phyloP scores from a whole-genome alignment of 2,329 filamentous ascomycete species.

The Ramularia endophylla region DNA sequence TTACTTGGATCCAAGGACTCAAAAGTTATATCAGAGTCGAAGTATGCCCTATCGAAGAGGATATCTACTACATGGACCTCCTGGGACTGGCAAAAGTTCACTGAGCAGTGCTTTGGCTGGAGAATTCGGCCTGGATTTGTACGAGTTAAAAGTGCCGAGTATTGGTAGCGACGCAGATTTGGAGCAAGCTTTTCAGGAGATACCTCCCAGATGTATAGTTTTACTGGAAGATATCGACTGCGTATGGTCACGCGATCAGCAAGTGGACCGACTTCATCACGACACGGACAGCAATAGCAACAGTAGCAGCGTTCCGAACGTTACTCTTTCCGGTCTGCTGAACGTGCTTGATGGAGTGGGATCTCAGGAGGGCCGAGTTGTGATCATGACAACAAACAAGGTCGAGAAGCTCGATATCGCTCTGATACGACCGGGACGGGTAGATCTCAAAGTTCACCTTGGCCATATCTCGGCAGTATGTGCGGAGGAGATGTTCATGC shows the following conservation, averaged over 20 bases:
- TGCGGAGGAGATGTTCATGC: constrained; percentile 20
- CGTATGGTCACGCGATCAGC: constrained; percentile 22
- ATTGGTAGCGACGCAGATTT: constrained; percentile 56
- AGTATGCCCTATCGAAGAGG: constrained; percentile 79
- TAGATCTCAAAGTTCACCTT: constrained; percentile 43
- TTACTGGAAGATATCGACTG: constrained; percentile 41
- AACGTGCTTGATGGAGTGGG: constrained; percentile 77
- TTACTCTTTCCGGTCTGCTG: constrained; percentile 60
- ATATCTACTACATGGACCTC: constrained; percentile 69
- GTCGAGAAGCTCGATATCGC: constrained; percentile 66
- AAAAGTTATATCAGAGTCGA: constrained; percentile 71
- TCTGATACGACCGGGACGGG: constrained; percentile 63
- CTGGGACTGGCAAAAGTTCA: constrained; percentile 24
- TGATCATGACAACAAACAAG: constrained; percentile 75
- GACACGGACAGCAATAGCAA: constrained; percentile 15
- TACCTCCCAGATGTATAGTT: constrained; percentile 38
- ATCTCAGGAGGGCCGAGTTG: constrained; percentile 66
- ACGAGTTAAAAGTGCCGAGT: constrained; percentile 36
- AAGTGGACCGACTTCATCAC: constrained; percentile 22
- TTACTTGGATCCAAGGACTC: constrained; percentile 63
- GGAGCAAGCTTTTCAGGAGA: constrained; percentile 33
- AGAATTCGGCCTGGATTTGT: constrained; percentile 34
- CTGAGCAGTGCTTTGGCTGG: constrained; percentile 35
- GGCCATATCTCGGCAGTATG: constrained; percentile 19
- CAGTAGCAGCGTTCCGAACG: constrained; percentile 45